Evolutionary conservation across 495 filamentous ascomycete species (phyloP).

Genomic region (Daldinia childiae): DNA sequence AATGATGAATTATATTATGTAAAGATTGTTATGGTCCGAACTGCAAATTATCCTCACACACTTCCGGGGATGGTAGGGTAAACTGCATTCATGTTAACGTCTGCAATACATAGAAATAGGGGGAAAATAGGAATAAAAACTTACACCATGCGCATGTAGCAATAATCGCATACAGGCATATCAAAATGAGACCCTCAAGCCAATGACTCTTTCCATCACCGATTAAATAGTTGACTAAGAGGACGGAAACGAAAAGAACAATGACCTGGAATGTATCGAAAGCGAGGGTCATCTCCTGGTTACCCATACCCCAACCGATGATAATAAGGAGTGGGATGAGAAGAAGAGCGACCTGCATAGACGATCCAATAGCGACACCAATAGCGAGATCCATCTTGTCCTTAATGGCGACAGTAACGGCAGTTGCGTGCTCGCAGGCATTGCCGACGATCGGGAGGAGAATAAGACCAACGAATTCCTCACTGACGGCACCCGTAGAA

Average conservation of each 20-base stretch:
- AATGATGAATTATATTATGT: not conserved
- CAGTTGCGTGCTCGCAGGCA: conserved; percentile 87
- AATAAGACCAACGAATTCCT: conserved; percentile 85
- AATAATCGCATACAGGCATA: conserved; percentile 79
- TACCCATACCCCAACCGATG: conserved; percentile 82
- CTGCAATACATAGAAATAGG: not conserved
- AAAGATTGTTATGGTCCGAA: not conserved
- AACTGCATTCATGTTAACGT: conserved; percentile 21
- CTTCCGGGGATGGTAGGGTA: conserved; percentile 28
- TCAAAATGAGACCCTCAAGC: conserved; percentile 79
- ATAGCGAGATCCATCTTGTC: conserved; percentile 93
- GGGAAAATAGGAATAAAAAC: conserved; percentile 24
- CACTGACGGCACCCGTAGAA: conserved; percentile 61
- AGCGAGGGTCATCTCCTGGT: conserved; percentile 72
- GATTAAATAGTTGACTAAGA: conserved; percentile 87
- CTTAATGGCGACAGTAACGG: conserved; percentile 85
- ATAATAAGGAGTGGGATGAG: conserved; percentile 81
- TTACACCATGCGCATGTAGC: conserved; percentile 65
- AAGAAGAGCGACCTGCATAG: conserved; percentile 87
- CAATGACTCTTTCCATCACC: conserved; percentile 69
- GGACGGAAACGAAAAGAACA: conserved; percentile 78
- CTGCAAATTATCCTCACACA: conserved; percentile 4
- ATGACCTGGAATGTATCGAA: conserved; percentile 87
- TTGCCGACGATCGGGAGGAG: conserved; percentile 91
- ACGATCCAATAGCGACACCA: conserved; percentile 83